Base-by-base conservation (phyloP, 73 alveolate species). In the Blepharisma stoltei region DNA sequence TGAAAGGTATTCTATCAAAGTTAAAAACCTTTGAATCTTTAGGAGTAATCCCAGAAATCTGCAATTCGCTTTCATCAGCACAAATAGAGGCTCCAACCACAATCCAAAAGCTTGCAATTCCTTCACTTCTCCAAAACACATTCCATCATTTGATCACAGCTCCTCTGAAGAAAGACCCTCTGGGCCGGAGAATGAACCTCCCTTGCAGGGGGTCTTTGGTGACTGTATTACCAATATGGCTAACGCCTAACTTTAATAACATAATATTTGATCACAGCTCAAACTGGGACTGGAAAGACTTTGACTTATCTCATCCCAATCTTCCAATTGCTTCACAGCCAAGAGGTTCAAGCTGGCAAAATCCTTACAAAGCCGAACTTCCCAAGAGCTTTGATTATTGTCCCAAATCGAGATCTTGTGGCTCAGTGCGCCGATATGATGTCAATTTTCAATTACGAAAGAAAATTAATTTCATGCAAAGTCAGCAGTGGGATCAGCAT, bases 251-350 rank as follows among this genome's bases (percentile, higher is more conserved):
- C n/a, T n/a, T n/a, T n/a, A n/a, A n/a, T n/a, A n/a, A n/a, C n/a
- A n/a, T n/a, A n/a, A n/a, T n/a, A 87, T 8, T 83, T 93, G 21
- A 60, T 91, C 38, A 80, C 93, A 20, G 95, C 98, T 46, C 88
- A 93, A 73, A 93, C 98, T 7, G 98, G 98, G 20, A 88, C 93
- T 18, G 98, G 98, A 45, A 93, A 93, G 80, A 93, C 98, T 25
- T 79, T 93, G 6, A 86, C 96, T 44, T 93, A 93, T 86, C 77
- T 90, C 41, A 68, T 89, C 44, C 97, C 98, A 6, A 54, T 93
- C 8, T 84, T 93, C 47, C 94, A 94, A 23, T 65, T 67, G 82
- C 82, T 93, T 83, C 70, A 88, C 60, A 67, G 73, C 25, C 77
- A 90, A 77, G 97, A 87, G 87, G 11, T 88, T 46, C 82, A 76